phyloP scores from a whole-genome alignment of 1,284 basidiomycete genomes.

The Naganishia albida region DNA sequence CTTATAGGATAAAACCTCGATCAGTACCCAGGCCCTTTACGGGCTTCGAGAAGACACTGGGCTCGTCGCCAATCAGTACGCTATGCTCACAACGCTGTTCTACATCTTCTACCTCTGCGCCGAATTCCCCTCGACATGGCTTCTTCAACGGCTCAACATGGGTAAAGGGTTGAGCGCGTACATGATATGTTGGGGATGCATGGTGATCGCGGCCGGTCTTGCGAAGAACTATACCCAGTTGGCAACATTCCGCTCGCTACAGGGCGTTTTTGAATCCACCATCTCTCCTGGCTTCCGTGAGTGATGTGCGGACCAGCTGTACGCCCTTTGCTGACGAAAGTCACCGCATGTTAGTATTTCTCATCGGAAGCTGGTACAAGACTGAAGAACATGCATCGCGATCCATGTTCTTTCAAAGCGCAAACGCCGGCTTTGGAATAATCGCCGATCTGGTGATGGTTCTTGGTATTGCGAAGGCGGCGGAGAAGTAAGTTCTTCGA shows the following conservation, averaged over 20 bases:
- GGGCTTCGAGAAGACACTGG: conserved; percentile 42
- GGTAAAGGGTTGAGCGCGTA: conserved; percentile 16
- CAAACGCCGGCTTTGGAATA: conserved; percentile 35
- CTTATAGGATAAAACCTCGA: conserved; percentile 36
- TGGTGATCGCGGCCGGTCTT: conserved; percentile 2
- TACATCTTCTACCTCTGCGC: conserved; percentile 8
- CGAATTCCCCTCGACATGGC: conserved; percentile 15
- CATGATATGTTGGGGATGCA: conserved; percentile 8
- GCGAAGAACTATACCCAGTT: background rate
- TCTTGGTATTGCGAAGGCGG: conserved; percentile 26
- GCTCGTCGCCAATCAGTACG: conserved; percentile 45
- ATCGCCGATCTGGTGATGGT: conserved; percentile 28
- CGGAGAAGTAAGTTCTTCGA: background rate
- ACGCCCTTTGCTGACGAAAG: background rate
- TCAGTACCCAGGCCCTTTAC: conserved; percentile 29
- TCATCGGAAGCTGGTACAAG: conserved; percentile 40
- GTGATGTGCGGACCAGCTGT: background rate
- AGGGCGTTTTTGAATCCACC: conserved; percentile 42
- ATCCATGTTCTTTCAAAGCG: conserved; percentile 33
- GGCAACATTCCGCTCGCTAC: conserved; percentile 37
- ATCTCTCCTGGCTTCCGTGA: conserved; percentile 38
- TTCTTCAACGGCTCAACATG: conserved; percentile 14
- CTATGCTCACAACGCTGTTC: conserved; percentile 37
- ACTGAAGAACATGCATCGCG: conserved; percentile 40
- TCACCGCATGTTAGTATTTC: conserved; percentile 10